phyloP scores from a whole-genome alignment of 371 early-diverging fungal genomes.

The Syncephalastrum sp. region DNA sequence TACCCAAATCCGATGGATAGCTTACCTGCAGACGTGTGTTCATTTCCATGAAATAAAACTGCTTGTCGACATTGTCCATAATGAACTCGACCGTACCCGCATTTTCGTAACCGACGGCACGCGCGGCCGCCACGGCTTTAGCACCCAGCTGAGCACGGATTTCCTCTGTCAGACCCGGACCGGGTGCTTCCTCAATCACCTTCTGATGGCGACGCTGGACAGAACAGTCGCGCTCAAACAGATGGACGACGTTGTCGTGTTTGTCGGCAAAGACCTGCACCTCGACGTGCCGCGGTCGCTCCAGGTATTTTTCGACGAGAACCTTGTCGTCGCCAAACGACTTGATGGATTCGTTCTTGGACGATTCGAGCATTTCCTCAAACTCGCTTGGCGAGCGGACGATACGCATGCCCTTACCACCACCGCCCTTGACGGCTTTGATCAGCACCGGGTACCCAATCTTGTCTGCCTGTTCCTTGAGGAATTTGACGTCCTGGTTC shows the following conservation, averaged over 20 bases:
- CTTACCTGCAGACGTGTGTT: conserved; percentile 86
- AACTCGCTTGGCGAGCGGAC: conserved; percentile 78
- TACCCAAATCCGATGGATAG: background rate
- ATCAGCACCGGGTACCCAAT: conserved; percentile 95
- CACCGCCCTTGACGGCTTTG: conserved; percentile 96
- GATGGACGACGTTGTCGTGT: conserved; percentile 83
- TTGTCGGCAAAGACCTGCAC: conserved; percentile 96
- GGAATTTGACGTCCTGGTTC: conserved; percentile 75
- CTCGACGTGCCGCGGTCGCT: conserved; percentile 91
- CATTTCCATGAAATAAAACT: conserved; percentile 98
- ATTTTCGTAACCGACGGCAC: conserved; percentile 88
- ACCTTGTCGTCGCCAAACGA: conserved; percentile 92
- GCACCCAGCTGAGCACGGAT: conserved; percentile 78
- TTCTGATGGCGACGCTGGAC: conserved; percentile 98
- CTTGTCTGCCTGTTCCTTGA: conserved; percentile 74
- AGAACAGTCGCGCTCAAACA: conserved; percentile 97
- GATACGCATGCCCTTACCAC: conserved; percentile 93
- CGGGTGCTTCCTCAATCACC: conserved; percentile 86
- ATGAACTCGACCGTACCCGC: conserved; percentile 99
- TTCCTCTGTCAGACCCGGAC: conserved; percentile 73
- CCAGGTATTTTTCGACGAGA: conserved; percentile 89
- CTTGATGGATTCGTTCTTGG: conserved; percentile 84
- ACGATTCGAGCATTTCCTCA: conserved; percentile 81
- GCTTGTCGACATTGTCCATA: conserved; percentile 81
- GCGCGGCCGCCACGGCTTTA: conserved; percentile 92